These are phyloP conservation scores for Volvariella volvacea DNA, from an alignment of 1,284 basidiomycete species.

Conservation along the genomic window DNA sequence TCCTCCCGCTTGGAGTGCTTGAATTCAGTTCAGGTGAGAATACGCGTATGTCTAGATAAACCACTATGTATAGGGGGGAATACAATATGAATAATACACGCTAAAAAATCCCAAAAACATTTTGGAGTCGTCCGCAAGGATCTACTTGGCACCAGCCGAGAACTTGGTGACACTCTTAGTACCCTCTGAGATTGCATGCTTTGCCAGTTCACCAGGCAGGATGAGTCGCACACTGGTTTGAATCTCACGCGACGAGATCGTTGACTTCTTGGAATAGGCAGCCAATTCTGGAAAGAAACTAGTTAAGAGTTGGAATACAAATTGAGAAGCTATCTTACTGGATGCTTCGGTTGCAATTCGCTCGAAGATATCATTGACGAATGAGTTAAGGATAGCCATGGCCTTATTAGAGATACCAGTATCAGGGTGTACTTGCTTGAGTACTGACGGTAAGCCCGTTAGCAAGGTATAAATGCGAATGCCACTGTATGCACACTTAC, in stretches of 20 bases:
- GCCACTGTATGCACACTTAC: constrained; percentile 28
- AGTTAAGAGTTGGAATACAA: constrained; percentile 3
- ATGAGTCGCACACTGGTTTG: constrained; percentile 86
- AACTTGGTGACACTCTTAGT: constrained; percentile 54
- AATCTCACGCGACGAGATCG: constrained; percentile 88
- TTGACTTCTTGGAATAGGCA: constrained; percentile 87
- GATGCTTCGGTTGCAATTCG: constrained; percentile 81
- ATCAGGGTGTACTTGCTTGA: constrained; percentile 87
- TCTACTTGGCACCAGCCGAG: constrained; percentile 50
- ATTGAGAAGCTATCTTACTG: constrained; percentile 36
- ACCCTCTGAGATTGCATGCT: constrained; percentile 73
- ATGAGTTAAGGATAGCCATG: constrained; percentile 86
- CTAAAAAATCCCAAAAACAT: too few species aligned
- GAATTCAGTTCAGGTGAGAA: background rate
- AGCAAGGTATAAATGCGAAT: constrained; percentile 5
- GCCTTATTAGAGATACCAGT: constrained; percentile 93
- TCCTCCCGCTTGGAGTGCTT: background rate
- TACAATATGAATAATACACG: too few species aligned
- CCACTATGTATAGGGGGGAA: background rate
- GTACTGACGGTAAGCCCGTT: constrained; percentile 35
- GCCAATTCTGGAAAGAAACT: constrained; percentile 72
- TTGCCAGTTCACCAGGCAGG: constrained; percentile 77
- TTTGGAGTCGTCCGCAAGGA: too few species aligned
- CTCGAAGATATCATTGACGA: constrained; percentile 86
- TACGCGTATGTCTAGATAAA: background rate